Evolutionary conservation across 2,329 filamentous ascomycete species (phyloP), one percentile per base, ranked within the genome.

Genomic region (Thielaviopsis populi): DNA sequence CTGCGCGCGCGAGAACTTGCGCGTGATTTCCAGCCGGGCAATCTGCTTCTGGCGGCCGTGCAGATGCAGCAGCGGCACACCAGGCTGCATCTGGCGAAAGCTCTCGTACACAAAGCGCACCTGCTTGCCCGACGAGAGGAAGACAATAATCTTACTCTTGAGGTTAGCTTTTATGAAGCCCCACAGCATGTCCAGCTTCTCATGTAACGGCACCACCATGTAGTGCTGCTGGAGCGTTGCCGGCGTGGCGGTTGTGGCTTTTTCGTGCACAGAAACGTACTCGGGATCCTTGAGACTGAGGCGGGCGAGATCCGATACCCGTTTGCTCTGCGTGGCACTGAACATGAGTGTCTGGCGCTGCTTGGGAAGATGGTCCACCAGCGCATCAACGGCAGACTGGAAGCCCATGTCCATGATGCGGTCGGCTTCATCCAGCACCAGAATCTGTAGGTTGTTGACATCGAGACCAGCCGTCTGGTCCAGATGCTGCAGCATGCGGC

Each of bases 341-440:
- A 97, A 99, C 10, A 99, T 83, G 71, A 99, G 80, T 0, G 94
- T 99, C 75, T 99, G 94, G 67, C 94, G 81, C 33, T 86, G 78
- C 69, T 84, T 86, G 0, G 94, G 94, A 1, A 99, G 78, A 72
- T 97, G 95, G 67, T 95, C 91, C 33, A 99, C 76, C 61, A 99
- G 88, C 0, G 94, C 94, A 74, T 99, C 94, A 2, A 99, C 86
- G 0, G 89, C 89, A 4, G 80, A 79, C 74, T 95, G 87, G 73
- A 99, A 99, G 4, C 94, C 94, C 90, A 97, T 94, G 71, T 99
- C 94, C 81, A 99, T 85, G 71, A 96, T 96, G 46, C 94, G 84
- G 73, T 99, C 94, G 2, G 94, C 94, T 74, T 99, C 94, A 70
- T 99, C 94, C 64, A 99, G 78, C 0, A 99, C 91, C 61, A 99